Evolutionary conservation across 495 filamentous ascomycete species (phyloP), one percentile per base, ranked within the genome.

Genomic region (Neurospora sp.): DNA sequence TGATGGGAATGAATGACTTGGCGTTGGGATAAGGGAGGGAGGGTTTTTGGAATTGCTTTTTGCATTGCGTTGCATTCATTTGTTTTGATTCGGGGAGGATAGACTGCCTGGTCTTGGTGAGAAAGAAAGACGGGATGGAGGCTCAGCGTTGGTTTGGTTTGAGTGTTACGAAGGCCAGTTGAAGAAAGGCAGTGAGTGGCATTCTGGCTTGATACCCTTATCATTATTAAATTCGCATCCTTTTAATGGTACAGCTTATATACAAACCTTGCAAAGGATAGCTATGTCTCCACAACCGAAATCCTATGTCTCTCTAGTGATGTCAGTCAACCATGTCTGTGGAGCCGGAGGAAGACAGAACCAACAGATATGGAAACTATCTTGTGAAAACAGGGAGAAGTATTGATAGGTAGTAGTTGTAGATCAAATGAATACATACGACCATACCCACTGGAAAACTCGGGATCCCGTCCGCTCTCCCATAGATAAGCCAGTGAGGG

Each of bases 391-490:
- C 27, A 31, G 27, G 27, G 2, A 31, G 16, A n/a, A n/a, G 41
- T 7, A n/a, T 46, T 46, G 18, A 48, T 23, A 48, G 11, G 44
- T 3, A 23, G 8, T 1, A 11, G 27, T 31, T 31, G 27, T 31
- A 31, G 27, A 31, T 1, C 27, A 31, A 31, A 31, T 31, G 27
- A 31, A 31, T 31, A 31, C 31, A 81, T 85, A 83, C 83, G 83
- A 83, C 83, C 84, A 85, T 79, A 84, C 72, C 78, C 78, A 77
- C 44, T 77, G 74, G 83, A 85, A 72, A 80, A 81, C 76, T 81
- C 82, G 84, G 83, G 79, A 83, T 83, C 84, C 84, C 83, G 84
- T 86, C 82, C 81, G 84, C 81, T 85, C 84, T 83, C 78, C 83
- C 83, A 78, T 84, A 82, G 80, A 79, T 78, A 82, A 83, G 78